These are phyloP conservation scores for Saturnispora ahearnii DNA, from an alignment of 805 yeast species.

Conservation along the genomic window DNA sequence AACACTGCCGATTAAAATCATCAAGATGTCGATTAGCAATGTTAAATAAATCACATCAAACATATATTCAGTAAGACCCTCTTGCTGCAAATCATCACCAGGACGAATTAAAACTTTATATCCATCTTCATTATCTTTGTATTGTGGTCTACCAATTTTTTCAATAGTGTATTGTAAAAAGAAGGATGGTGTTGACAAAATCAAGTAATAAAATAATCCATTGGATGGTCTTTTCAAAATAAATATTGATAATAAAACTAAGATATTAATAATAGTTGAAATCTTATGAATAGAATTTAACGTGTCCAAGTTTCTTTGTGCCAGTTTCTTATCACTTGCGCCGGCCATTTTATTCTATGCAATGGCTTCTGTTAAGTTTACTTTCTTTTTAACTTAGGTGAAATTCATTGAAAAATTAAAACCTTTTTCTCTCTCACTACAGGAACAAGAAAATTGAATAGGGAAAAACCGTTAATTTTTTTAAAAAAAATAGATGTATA, in stretches of 20 bases:
- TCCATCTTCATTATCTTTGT: constrained; percentile 30
- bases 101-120: constrained; percentile 34
- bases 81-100: constrained; percentile 53
- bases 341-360: constrained; percentile 27
- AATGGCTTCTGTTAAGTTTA: neutral
- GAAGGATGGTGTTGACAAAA: constrained; percentile 35
- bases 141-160: constrained; percentile 51
- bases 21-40: constrained; percentile 45
- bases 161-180: constrained; percentile 47
- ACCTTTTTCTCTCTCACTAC: too few species aligned
- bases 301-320: constrained; percentile 23
- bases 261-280: constrained; percentile 32
- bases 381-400: too few species aligned
- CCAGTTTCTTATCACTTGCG: constrained; percentile 32
- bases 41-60: constrained; percentile 64
- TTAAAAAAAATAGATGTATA: too few species aligned
- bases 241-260: constrained; percentile 31
- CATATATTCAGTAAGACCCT: constrained; percentile 64
- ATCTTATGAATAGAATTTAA: constrained; percentile 27
- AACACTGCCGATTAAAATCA: constrained; percentile 45
- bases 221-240: constrained; percentile 36
- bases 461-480: too few species aligned
- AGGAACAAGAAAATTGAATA: too few species aligned
- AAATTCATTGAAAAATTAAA: too few species aligned
- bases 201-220: constrained; percentile 34